Evolutionary conservation across 2,329 filamentous ascomycete species (phyloP).

Genomic region (Aureobasidium musti): DNA sequence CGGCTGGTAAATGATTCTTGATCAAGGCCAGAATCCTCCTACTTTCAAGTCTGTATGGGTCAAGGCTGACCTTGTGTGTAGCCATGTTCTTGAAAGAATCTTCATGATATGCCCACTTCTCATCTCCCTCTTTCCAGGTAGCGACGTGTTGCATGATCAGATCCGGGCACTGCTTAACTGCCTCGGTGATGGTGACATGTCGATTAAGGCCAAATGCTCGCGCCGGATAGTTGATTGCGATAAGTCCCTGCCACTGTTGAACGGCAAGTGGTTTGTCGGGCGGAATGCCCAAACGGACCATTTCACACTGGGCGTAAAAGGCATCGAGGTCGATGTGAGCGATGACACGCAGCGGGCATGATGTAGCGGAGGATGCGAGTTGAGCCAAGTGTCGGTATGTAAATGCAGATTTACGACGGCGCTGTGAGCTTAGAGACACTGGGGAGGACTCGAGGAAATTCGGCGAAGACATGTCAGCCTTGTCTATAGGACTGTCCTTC

Average conservation of each 20-base stretch:
- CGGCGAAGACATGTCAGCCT: slow-evolving; percentile 49
- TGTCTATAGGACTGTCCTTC: background rate
- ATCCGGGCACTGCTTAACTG: slow-evolving; percentile 80
- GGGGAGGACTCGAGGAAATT: slow-evolving; percentile 53
- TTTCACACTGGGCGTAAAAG: slow-evolving; percentile 94
- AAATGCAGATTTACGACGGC: slow-evolving; percentile 65
- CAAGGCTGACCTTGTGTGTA: slow-evolving; percentile 90
- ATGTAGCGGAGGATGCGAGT: slow-evolving; percentile 68
- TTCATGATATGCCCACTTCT: slow-evolving; percentile 85
- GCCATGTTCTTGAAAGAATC: slow-evolving; percentile 77
- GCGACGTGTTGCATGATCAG: slow-evolving; percentile 90
- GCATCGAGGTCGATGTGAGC: slow-evolving; percentile 95
- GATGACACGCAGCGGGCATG: slow-evolving; percentile 79
- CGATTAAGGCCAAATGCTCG: slow-evolving; percentile 76
- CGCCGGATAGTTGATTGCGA: slow-evolving; percentile 94
- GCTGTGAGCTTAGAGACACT: slow-evolving; percentile 43
- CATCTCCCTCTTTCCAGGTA: slow-evolving; percentile 90
- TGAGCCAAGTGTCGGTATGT: slow-evolving; percentile 81
- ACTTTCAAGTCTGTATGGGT: slow-evolving; percentile 85
- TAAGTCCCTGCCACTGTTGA: slow-evolving; percentile 92
- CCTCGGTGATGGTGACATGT: slow-evolving; percentile 77
- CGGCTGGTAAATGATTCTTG: slow-evolving; percentile 67
- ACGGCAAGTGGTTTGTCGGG: slow-evolving; percentile 83
- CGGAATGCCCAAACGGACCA: slow-evolving; percentile 74
- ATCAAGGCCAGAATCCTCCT: slow-evolving; percentile 78